phyloP scores from a whole-genome alignment of 139 green algal genomes.

The Chlamydomonas eustigma region DNA sequence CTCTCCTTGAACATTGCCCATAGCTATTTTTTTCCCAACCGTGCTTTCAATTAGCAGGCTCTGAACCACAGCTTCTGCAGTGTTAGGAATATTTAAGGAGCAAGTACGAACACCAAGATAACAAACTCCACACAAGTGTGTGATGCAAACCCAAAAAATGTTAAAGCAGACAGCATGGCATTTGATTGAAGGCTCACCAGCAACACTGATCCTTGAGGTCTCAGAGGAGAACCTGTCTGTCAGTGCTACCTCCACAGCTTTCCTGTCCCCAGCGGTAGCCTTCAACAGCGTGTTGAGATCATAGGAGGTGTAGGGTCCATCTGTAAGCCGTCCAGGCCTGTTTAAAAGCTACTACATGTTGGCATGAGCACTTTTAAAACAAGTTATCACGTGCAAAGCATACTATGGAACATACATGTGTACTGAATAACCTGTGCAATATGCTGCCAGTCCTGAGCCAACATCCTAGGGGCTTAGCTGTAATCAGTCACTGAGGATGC shows the following conservation, averaged over 20 bases:
- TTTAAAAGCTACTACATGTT: not conserved
- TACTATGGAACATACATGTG: not conserved
- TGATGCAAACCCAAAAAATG: no score
- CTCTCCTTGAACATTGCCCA: no score
- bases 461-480: not conserved
- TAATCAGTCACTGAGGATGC: not conserved
- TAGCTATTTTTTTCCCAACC: no score
- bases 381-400: not conserved
- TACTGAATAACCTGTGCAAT: not conserved
- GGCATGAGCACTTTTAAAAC: not conserved
- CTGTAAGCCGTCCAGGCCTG: constrained; percentile 80
- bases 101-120: no score
- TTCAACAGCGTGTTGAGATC: constrained; percentile 96
- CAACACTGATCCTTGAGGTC: constrained; percentile 68
- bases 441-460: not conserved
- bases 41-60: no score
- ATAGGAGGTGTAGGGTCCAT: constrained; percentile 96
- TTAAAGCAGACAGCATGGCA: no score
- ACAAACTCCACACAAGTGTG: no score
- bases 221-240: constrained; percentile 64
- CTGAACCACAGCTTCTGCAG: no score
- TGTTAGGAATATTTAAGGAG: no score
- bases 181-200: no score
- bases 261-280: constrained; percentile 41
- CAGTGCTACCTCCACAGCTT: constrained; percentile 49